Percentiles rank a stretch among this genome's conserved stretches.
These are phyloP conservation scores for Musa troglodytarum DNA, from an alignment of 176 grass and related monocot species.

Conservation along the genomic window DNA sequence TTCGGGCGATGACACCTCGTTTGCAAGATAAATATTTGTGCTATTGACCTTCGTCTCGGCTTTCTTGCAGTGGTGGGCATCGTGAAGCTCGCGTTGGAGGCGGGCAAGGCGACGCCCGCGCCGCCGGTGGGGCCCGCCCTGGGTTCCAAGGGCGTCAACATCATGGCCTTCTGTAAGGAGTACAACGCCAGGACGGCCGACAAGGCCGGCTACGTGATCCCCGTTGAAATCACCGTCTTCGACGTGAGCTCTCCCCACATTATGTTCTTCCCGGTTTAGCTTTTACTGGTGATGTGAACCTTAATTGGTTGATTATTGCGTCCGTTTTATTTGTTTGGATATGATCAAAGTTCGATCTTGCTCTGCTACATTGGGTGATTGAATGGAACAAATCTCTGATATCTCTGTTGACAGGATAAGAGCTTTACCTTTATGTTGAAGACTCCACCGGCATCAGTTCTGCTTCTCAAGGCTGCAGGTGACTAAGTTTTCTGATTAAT, in stretches of 20 bases:
- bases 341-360: not conserved
- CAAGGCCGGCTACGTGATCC: slow-evolving; percentile 88
- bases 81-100: slow-evolving; percentile 77
- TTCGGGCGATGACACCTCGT: not conserved
- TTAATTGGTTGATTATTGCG: not conserved
- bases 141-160: slow-evolving; percentile 93
- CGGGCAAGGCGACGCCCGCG: slow-evolving; percentile 93
- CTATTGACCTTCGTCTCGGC: not conserved
- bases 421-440: slow-evolving; percentile 97
- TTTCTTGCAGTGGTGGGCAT: slow-evolving; percentile 55
- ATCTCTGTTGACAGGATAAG: slow-evolving; percentile 55
- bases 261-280: not conserved
- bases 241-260: slow-evolving; percentile 42
- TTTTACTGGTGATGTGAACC: not conserved
- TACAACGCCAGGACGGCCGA: slow-evolving; percentile 97
- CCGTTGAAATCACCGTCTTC: slow-evolving; percentile 96
- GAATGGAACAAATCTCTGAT: not conserved
- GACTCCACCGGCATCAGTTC: slow-evolving; percentile 86
- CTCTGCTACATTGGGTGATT: slow-evolving; percentile 9
- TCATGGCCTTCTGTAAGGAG: slow-evolving; percentile 97
- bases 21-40: not conserved
- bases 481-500: not conserved
- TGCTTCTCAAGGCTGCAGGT: slow-evolving; percentile 98
- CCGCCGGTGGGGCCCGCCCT: slow-evolving; percentile 88
- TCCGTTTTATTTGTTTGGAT: not conserved